Evolutionary conservation across 257 asterid genomes (phyloP), one percentile per base, ranked within the genome.

Genomic region (Ophiorrhiza pumila): DNA sequence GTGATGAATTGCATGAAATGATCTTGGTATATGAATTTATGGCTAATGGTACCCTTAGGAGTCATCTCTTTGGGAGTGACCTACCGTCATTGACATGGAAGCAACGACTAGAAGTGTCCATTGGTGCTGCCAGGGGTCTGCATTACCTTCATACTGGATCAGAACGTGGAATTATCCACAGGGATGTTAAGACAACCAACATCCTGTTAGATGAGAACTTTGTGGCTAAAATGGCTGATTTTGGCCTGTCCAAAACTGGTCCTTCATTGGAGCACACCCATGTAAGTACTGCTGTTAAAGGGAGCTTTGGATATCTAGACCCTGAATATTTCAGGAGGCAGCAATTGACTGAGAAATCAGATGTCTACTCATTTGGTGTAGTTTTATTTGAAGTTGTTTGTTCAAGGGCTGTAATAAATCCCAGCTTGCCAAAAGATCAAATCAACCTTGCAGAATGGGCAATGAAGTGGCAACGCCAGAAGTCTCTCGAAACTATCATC

Each of bases 381-480:
- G 97, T 92, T 29, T 77, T 92, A 25, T 85, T 92, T 15, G 97
- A 92, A 46, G 96, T 80, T 35, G 81, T 77, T 20, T 92, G 97
- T 50, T 96, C 96, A 0, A 74, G 97, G 50, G 86, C 97, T 0
- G 96, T 89, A 37, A 90, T 92, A 4, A 88, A 92, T 64, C 97
- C 96, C 4, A 78, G 87, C 9, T 73, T 90, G 82, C 96, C 97
- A 0, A 84, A 71, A 61, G 97, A 92, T 45, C 92, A 92, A 85
- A 87, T 92, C 65, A 92, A 88, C 79, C 91, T 92, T 29, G 97
- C 97, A 0, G 97, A 92, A 55, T 92, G 97, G 96, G 97, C 96
- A 2, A 75, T 87, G 95, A 79, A 80, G 57, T 84, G 92, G 89
- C 96, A 88, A 70, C 74, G 83, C 37, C 75, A 92, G 83, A 81